A percentile compares a stretch with the other conserved stretches of the same genome.
phyloP scores from a whole-genome alignment of 169 alveolate species.

The Plasmodium knowlesi region DNA sequence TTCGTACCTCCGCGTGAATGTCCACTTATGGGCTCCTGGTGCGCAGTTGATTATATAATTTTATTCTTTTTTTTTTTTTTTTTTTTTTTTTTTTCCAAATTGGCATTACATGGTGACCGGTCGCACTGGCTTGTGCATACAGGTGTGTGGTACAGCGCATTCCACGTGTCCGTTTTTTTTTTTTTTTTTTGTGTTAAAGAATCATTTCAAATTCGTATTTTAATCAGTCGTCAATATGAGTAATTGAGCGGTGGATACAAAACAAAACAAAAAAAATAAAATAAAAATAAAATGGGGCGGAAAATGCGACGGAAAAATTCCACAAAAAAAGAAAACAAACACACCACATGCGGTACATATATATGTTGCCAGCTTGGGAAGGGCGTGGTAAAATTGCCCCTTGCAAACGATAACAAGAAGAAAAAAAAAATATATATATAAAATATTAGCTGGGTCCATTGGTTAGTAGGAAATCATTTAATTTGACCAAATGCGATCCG shows the following conservation, averaged over 20 bases:
- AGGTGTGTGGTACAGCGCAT: background rate
- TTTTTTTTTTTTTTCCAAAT: background rate
- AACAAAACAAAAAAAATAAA: background rate
- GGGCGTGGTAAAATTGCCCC: background rate
- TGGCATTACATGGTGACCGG: background rate
- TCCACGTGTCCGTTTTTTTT: background rate
- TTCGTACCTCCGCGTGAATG: background rate
- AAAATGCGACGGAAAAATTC: background rate
- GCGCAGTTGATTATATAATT: background rate
- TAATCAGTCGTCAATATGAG: background rate
- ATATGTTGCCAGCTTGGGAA: background rate
- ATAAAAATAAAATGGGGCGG: background rate
- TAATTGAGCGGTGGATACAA: background rate
- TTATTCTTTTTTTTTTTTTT: background rate
- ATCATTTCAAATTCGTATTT: background rate
- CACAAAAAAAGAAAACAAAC: slow-evolving; percentile 1
- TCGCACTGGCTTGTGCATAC: background rate
- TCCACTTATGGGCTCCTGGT: too few species aligned
- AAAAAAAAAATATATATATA: background rate
- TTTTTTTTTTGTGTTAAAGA: background rate
- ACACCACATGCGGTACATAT: background rate
- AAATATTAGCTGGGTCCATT: background rate
- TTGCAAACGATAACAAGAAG: background rate
- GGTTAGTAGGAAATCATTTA: slow-evolving; percentile 23
- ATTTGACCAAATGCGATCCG: slow-evolving; percentile 5